Conservation (phyloP, 2,329 filamentous ascomycete species). For the Cladosporium sp. region DNA sequence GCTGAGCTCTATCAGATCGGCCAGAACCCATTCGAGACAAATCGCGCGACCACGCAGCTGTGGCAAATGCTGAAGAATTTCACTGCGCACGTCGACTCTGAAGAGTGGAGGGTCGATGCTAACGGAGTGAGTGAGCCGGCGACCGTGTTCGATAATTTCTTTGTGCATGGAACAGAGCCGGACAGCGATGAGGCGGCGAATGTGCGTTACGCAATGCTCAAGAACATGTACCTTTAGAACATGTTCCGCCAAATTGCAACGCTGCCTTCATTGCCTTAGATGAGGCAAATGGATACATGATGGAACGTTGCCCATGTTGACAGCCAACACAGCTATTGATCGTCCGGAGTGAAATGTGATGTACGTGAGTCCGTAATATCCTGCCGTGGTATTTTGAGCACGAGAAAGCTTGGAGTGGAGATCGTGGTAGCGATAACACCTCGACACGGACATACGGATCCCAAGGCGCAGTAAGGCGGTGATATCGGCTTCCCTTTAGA, state of each 20-base stretch:
- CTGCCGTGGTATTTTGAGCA: no score
- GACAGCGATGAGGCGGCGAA: background rate
- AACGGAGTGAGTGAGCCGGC: background rate
- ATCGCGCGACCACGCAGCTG: background rate
- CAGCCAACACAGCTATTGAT: no score
- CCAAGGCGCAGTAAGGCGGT: background rate
- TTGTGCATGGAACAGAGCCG: background rate
- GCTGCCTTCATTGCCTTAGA: no score
- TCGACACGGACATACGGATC: no score
- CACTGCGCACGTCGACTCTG: conserved; percentile 19
- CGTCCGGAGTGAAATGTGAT: no score
- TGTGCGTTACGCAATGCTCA: background rate
- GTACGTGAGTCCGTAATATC: no score
- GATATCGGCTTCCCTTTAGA: background rate
- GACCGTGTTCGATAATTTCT: background rate
- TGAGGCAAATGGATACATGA: no score
- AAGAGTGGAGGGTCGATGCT: conserved; percentile 17
- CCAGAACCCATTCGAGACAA: background rate
- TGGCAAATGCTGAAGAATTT: background rate
- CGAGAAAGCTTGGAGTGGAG: background rate
- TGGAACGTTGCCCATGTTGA: no score
- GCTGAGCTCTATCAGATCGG: conserved; percentile 2
- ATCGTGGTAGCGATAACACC: background rate
- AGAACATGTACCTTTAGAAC: conserved; percentile 1
- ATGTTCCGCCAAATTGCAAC: background rate